Percentiles rank a stretch among this genome's conserved stretches.
Conservation (phyloP, 805 yeast genomes). For the Diddensiella santjacobensis region DNA sequence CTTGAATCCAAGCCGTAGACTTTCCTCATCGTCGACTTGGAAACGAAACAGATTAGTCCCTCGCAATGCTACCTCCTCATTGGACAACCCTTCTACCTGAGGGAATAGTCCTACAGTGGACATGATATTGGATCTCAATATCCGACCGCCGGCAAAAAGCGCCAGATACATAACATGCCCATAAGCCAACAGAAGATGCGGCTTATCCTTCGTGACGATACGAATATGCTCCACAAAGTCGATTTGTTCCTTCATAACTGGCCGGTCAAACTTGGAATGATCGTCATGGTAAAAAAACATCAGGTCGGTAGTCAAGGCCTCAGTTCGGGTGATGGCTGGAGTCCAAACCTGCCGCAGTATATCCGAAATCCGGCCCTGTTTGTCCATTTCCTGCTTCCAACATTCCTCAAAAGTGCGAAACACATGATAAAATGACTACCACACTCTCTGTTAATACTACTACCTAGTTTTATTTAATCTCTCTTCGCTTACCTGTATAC, state of each 20-base stretch:
- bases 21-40: constrained; percentile 63
- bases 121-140: constrained; percentile 62
- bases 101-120: constrained; percentile 74
- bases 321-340: constrained; percentile 64
- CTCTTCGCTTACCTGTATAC: constrained; percentile 44
- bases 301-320: constrained; percentile 56
- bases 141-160: constrained; percentile 79
- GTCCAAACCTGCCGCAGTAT: constrained; percentile 61
- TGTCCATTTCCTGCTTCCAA: constrained; percentile 27
- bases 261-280: constrained; percentile 51
- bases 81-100: constrained; percentile 60
- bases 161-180: constrained; percentile 84
- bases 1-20: constrained; percentile 62
- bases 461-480: too few relatives aligned
- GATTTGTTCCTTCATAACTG: constrained; percentile 59
- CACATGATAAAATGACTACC: constrained; percentile 27
- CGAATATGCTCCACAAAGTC: constrained; percentile 60
- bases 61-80: constrained; percentile 53
- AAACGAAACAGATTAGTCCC: constrained; percentile 74
- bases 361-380: constrained; percentile 34
- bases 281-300: constrained; percentile 60
- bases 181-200: constrained; percentile 70
- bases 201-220: constrained; percentile 52
- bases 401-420: constrained; percentile 28
- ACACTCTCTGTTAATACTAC: constrained; percentile 20